Base-by-base conservation (phyloP, 306 rosid species). In the Dryas octopetala region DNA sequence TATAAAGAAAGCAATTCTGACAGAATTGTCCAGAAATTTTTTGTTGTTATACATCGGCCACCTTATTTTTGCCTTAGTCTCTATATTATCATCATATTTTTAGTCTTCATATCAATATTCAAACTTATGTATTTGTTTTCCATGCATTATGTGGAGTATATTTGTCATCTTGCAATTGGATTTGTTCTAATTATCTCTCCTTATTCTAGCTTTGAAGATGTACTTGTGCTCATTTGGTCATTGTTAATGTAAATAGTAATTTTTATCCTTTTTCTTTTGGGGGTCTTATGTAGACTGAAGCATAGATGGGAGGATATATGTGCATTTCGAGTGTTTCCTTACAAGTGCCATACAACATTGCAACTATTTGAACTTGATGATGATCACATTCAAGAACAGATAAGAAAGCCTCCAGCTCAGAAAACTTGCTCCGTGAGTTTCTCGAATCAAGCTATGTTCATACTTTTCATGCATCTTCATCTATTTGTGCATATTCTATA, bases 261-360 rank as follows among this genome's bases (percentile, higher is more conserved):
- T 40, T 62, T 23, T 26, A 5, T 51, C 9, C 7, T 7, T 7
- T 50, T 12, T 9, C 48, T 41, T 52, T 28, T 49, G 45, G 48
- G 74, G 67, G 4, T 57, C 53, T 68, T 62, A 53, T 78, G 68
- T 83, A 94, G 97, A 74, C 74, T 58, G 73, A 89, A 79, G 48
- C 91, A 78, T 60, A 85, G 88, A 81, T 91, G 91, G 88, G 86
- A 67, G 76, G 97, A 91, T 74, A 78, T 95, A 78, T 85, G 97
- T 85, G 85, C 92, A 73, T 95, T 95, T 75, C 90, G 86, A 72
- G 87, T 88, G 73, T 95, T 91, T 81, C 98, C 98, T 69, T 69
- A 54, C 89, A 95, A 91, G 91, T 78, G 90, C 73, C 97, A 91
- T 82, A 95, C 97, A 17, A 88, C 97, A 64, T 86, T 95, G 77